Conservation (phyloP, 495 filamentous ascomycete genomes). For the Penicillium simplicissimum region DNA sequence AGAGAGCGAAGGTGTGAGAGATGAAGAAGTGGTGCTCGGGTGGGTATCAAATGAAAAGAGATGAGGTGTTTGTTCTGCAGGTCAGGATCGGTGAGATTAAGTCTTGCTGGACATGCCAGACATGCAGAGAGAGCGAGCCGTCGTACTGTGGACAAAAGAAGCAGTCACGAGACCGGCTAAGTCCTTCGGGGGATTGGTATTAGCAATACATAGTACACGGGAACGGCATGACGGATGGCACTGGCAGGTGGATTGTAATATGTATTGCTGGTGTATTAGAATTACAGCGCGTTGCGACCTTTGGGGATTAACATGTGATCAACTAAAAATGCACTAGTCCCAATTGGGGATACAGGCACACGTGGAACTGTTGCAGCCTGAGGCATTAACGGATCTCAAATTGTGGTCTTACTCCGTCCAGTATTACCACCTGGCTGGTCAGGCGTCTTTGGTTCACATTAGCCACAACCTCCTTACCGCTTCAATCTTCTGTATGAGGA, state of each 20-base stretch:
- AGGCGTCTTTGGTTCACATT: not conserved
- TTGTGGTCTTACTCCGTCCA: not conserved
- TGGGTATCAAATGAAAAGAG: too few species aligned
- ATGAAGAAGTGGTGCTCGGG: too few species aligned
- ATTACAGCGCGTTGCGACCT: not conserved
- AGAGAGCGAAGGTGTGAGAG: not conserved
- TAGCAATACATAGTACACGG: not conserved
- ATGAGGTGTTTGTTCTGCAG: too few species aligned
- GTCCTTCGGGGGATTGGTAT: not conserved
- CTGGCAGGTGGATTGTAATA: not conserved
- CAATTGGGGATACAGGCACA: not conserved
- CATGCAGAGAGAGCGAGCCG: too few species aligned
- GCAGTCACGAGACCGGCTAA: too few species aligned
- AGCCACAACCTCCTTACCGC: not conserved
- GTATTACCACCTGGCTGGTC: not conserved
- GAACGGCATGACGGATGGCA: not conserved
- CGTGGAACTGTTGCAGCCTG: not conserved
- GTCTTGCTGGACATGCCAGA: too few species aligned
- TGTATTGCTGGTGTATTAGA: not conserved
- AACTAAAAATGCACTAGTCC: not conserved
- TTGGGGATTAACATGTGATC: not conserved
- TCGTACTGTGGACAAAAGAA: too few species aligned
- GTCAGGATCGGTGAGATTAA: too few species aligned
- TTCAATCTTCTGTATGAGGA: not conserved
- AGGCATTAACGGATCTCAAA: not conserved